These are phyloP conservation scores for Rhizopus delemar DNA, from an alignment of 371 early-diverging fungal genomes.

Conservation along the genomic window DNA sequence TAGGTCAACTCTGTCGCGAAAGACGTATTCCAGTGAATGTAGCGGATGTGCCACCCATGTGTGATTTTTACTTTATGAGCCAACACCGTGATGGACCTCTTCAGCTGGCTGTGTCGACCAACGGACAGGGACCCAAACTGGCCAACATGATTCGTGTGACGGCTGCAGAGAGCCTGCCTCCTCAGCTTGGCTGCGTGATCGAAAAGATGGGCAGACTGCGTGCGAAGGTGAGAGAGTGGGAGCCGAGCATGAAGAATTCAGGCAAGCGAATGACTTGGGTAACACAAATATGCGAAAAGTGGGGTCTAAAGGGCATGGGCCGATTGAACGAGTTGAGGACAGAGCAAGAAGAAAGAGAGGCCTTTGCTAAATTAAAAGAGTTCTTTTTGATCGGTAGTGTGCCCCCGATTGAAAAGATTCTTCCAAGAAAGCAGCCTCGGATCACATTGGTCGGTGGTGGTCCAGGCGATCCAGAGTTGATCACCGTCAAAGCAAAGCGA, in stretches of 20 bases:
- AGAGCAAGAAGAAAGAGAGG: slow-evolving; percentile 24
- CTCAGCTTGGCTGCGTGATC: slow-evolving; percentile 69
- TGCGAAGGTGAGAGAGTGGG: slow-evolving; percentile 65
- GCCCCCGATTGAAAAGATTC: slow-evolving; percentile 28
- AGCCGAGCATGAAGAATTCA: slow-evolving; percentile 64
- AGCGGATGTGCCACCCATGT: slow-evolving; percentile 86
- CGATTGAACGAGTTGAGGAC: slow-evolving; percentile 27
- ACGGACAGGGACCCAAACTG: slow-evolving; percentile 86
- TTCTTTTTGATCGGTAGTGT: slow-evolving; percentile 53
- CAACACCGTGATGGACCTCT: slow-evolving; percentile 80
- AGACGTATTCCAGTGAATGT: slow-evolving; percentile 87
- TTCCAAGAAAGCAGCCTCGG: slow-evolving; percentile 30
- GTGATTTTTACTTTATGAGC: slow-evolving; percentile 93
- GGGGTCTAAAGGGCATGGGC: slow-evolving; percentile 46
- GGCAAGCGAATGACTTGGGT: slow-evolving; percentile 85
- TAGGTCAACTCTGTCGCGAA: slow-evolving; percentile 67
- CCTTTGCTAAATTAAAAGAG: slow-evolving; percentile 56
- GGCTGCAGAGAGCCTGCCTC: slow-evolving; percentile 67
- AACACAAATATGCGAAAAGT: slow-evolving; percentile 64
- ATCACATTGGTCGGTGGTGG: slow-evolving; percentile 85
- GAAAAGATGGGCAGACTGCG: slow-evolving; percentile 72
- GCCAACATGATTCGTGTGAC: slow-evolving; percentile 77
- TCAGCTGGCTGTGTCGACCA: slow-evolving; percentile 89
- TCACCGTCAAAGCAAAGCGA: slow-evolving; percentile 69
- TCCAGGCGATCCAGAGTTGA: slow-evolving; percentile 80